Evolutionary conservation across 2,329 filamentous ascomycete genomes (phyloP), one percentile per base, ranked within the genome.

Genomic region (Colletotrichum filicis): DNA sequence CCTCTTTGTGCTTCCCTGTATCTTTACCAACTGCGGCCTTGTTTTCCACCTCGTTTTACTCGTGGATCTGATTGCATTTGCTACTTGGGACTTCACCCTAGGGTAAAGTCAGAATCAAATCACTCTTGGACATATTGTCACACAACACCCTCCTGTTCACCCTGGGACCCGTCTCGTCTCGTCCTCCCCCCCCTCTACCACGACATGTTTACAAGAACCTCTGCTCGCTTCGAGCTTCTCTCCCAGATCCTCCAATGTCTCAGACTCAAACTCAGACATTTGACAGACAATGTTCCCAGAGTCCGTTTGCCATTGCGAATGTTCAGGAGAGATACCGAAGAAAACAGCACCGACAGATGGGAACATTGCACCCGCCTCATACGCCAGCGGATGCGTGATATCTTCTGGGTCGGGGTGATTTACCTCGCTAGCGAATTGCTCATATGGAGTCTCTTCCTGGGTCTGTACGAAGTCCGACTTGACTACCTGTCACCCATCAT

Each of bases 401-500:
- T 85, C 26, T 16, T 82, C 7, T 76, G 80, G 16, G 80, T 85
- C 11, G 74, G 80, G 1, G 32, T 82, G 7, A 79, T 87, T 8
- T 86, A 83, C 53, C 74, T 86, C 2, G 28, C 78, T 19, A 83
- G 84, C 69, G 84, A 88, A 75, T 74, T 88, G n/a, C 74, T 86
- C 37, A 86, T 87, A 24, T 87, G 84, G 77, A 83, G 80, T 2
- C 77, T 88, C 11, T 83, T 85, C 37, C 74, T 79, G 11, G 76
- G 77, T 1, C 77, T 88, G 19, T 75, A 80, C 11, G 74, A 75
- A 0, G 78, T 76, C 2, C 68, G 78, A 3, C 72, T 85, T n/a
- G 79, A 85, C 30, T 88, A 87, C 70, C 85, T 87, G 5, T 83
- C 86, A 0, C 82, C 87, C 7, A 85, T 89, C 56, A 68, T 87